Percentiles rank a stretch among this genome's conserved stretches.
Evolutionary conservation across 352 stramenopile genomes (phyloP).

Genomic region (Globisporangium iwayamae): DNA sequence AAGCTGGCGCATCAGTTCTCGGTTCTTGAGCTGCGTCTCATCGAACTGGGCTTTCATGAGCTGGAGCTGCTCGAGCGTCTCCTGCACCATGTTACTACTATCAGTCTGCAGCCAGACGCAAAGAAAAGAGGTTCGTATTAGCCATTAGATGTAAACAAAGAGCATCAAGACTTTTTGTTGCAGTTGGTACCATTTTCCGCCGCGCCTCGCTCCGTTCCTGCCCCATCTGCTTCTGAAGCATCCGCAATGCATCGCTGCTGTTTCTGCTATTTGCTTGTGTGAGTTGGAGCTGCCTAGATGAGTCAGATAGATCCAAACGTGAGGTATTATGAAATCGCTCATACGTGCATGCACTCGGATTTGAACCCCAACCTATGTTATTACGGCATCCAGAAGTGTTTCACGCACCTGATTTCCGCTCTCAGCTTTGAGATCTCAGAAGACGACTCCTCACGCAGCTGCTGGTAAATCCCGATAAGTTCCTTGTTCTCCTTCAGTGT

Average conservation of each 20-base stretch:
- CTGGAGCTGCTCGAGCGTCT: constrained; percentile 54
- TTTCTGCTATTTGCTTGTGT: not conserved
- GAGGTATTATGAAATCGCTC: no score
- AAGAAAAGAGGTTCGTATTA: not conserved
- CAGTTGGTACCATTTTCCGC: constrained; percentile 28
- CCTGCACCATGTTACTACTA: constrained; percentile 43
- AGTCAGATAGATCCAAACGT: not conserved
- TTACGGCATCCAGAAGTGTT: not conserved
- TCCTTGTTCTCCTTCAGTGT: constrained; percentile 76
- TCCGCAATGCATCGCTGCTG: constrained; percentile 1
- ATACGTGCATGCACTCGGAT: no score
- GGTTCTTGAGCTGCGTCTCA: constrained; percentile 70
- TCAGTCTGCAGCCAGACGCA: constrained; percentile 34
- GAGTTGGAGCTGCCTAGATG: constrained; percentile 8
- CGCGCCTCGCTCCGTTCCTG: constrained; percentile 36
- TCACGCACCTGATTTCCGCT: constrained; percentile 52
- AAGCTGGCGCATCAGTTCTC: constrained; percentile 67
- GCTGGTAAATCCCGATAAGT: constrained; percentile 67
- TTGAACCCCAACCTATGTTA: no score
- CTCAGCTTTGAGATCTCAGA: constrained; percentile 44
- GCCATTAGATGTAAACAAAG: not conserved
- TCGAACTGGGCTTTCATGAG: constrained; percentile 58
- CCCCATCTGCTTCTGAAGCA: constrained; percentile 19
- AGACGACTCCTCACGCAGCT: constrained; percentile 53
- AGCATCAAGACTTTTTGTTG: not conserved